Conservation (phyloP, 257 asterid species). For the Asclepias syriaca region DNA sequence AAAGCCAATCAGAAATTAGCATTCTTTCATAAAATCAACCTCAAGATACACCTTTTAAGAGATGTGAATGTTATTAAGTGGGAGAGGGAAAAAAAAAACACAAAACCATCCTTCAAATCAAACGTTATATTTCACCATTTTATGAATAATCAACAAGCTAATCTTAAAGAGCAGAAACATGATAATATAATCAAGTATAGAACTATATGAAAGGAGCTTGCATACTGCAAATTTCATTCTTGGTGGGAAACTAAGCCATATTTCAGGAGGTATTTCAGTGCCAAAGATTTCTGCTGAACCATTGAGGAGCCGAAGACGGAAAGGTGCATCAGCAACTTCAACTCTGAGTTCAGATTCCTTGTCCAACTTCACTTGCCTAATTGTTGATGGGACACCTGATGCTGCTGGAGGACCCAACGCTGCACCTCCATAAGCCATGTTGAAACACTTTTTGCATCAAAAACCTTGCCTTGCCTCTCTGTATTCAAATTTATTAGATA, state of each 20-base stretch:
- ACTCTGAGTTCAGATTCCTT: conserved; percentile 89
- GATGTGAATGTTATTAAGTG: neutral
- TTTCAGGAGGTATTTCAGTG: conserved; percentile 86
- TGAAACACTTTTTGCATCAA: neutral
- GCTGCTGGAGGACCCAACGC: conserved; percentile 46
- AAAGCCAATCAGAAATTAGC: neutral
- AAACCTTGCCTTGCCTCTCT: neutral
- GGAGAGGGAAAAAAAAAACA: neutral
- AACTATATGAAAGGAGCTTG: neutral
- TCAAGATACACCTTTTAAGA: neutral
- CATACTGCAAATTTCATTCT: conserved; percentile 86
- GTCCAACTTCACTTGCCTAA: conserved; percentile 80
- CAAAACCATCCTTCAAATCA: neutral
- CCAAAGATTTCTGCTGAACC: conserved; percentile 92
- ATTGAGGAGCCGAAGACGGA: conserved; percentile 67
- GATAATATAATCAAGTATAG: neutral
- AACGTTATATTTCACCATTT: neutral
- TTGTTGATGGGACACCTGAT: conserved; percentile 38
- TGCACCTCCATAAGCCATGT: conserved; percentile 73
- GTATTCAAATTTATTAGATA: neutral
- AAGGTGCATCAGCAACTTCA: conserved; percentile 73
- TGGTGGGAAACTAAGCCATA: conserved; percentile 68
- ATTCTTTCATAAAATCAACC: neutral
- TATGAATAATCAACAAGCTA: neutral
- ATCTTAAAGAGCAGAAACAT: conserved; percentile 3